These are phyloP conservation scores for Thelephora ganbajun DNA, from an alignment of 768 basidiomycete genomes.

Conservation along the genomic window DNA sequence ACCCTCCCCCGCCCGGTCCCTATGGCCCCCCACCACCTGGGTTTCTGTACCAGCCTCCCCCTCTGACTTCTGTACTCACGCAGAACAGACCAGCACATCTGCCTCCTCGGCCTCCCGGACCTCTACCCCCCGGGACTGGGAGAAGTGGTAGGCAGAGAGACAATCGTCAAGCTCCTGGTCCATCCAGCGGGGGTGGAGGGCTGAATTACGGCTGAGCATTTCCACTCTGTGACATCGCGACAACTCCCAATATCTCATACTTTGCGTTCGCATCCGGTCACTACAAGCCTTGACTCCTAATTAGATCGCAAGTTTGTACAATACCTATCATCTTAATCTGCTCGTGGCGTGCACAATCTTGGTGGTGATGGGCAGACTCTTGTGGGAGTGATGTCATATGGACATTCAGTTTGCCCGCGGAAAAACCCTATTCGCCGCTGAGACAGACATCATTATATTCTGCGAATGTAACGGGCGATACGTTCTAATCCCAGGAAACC, in stretches of 20 bases:
- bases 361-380: background rate
- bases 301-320: background rate
- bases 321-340: background rate
- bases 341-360: background rate
- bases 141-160: slow-evolving; percentile 6
- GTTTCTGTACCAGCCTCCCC: slow-evolving; percentile 4
- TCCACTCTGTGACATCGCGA: background rate
- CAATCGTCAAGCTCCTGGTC: slow-evolving; percentile 7
- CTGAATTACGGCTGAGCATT: slow-evolving; percentile 18
- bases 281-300: background rate
- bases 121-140: slow-evolving; percentile 7
- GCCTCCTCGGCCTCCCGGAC: slow-evolving; percentile 10
- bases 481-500: slow-evolving; percentile 33
- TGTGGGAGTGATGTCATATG: no score
- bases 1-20: slow-evolving; percentile 1
- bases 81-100: slow-evolving; percentile 5
- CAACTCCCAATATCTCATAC: background rate
- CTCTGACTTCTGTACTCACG: slow-evolving; percentile 4
- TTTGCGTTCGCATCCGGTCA: background rate
- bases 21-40: slow-evolving; percentile 1
- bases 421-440: no score
- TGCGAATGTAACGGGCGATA: background rate
- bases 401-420: no score
- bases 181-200: slow-evolving; percentile 11
- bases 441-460: no score